Evolutionary conservation across 305 asterid species (phyloP), one percentile per base, ranked within the genome.

Genomic region (Fraxinus xanthoxyloides): DNA sequence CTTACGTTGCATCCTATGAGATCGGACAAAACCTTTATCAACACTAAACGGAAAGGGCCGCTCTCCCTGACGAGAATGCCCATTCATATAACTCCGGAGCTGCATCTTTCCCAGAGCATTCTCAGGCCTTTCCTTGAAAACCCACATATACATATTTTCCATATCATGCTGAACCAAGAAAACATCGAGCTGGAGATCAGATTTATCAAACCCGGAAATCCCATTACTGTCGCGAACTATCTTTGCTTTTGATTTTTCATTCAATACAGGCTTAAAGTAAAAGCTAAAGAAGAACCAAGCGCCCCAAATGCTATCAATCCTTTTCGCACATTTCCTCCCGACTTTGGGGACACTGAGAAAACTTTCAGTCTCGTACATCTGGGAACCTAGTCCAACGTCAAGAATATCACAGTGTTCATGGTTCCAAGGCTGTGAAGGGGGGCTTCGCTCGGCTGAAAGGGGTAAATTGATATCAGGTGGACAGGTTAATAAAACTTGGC

Each of bases 101-200:
- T 95, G 98, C 98, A 95, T 95, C 86, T 95, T 95, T 4, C 98
- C 98, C 9, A 93, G 82, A 46, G 98, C 97, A 85, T 93, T 93
- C 76, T 93, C 98, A 0, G 98, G 98, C 85, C 92, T 89, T 76
- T 92, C 98, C 85, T 93, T 95, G 89, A 95, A 95, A 77, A 89
- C 94, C 98, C 98, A 95, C 98, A 95, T 93, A 85, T 95, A 95
- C 94, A 95, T 88, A 73, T 95, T 95, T 85, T 89, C 92, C 92
- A 89, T 89, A 24, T 89, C 92, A 74, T 89, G 92, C 43, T 87
- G 90, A 72, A 89, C 92, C 90, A 87, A 85, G 88, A 89, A 89
- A 10, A 87, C 84, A 51, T 89, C 90, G 59, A 84, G 87, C 82
- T 87, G 84, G 24, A 54, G 65, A 54, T 54, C 65, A n/a, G 24